A percentile compares a stretch with the other conserved stretches of the same genome.
phyloP scores from a whole-genome alignment of 257 asterid genomes.

The Datura wrightii region DNA sequence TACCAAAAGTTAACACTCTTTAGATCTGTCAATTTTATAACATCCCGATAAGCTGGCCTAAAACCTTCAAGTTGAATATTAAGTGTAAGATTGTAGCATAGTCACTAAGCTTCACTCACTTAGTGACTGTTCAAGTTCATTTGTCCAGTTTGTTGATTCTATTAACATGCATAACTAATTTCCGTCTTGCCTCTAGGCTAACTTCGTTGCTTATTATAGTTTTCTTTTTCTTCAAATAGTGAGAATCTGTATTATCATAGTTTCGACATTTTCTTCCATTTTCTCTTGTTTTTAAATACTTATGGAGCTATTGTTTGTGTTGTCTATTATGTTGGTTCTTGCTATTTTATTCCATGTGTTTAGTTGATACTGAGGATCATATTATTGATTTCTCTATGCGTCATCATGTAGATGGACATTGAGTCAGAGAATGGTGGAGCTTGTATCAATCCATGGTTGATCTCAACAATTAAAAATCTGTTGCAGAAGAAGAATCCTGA shows the following conservation, averaged over 20 bases:
- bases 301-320: constrained; percentile 4
- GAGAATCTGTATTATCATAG: background rate
- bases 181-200: background rate
- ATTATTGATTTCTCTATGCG: constrained; percentile 34
- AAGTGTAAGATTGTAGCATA: constrained; percentile 13
- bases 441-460: constrained; percentile 81
- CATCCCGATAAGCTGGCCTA: constrained; percentile 14
- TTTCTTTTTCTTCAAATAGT: background rate
- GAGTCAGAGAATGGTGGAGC: constrained; percentile 50
- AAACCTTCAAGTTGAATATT: constrained; percentile 19
- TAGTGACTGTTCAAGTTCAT: background rate
- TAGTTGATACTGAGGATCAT: constrained; percentile 14
- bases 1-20: background rate
- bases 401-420: constrained; percentile 50
- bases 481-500: constrained; percentile 46
- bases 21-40: constrained; percentile 8
- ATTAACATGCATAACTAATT: background rate
- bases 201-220: background rate
- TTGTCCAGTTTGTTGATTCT: constrained; percentile 20
- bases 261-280: background rate
- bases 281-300: constrained; percentile 9
- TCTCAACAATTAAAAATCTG: constrained; percentile 46
- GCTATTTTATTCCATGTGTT: background rate
- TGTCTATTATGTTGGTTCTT: background rate
- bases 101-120: background rate